These are phyloP conservation scores for Juglanconis sp. DNA, from an alignment of 2,329 filamentous ascomycete species.

Conservation along the genomic window DNA sequence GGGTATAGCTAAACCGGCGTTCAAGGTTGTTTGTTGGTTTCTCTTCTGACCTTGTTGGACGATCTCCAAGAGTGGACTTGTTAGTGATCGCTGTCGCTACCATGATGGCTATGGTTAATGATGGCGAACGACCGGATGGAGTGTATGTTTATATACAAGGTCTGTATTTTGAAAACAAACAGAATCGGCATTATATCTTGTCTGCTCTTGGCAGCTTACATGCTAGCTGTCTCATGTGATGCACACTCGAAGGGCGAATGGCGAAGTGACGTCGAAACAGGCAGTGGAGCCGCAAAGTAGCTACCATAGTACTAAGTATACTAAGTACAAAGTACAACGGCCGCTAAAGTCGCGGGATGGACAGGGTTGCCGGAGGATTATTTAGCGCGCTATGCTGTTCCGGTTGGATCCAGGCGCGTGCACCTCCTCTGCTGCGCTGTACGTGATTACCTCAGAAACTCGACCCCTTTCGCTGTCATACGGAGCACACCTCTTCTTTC, in stretches of 20 bases:
- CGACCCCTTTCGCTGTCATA: background rate
- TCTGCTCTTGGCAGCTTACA: no score
- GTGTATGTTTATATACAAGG: background rate
- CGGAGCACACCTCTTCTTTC: background rate
- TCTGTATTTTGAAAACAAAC: background rate
- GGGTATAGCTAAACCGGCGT: constrained; percentile 10
- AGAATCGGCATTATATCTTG: background rate
- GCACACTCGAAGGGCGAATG: no score
- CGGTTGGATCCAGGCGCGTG: background rate
- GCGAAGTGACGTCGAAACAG: background rate
- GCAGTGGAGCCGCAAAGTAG: background rate
- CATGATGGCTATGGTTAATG: background rate
- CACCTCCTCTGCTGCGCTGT: background rate
- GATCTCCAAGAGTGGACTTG: background rate
- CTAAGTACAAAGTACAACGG: background rate
- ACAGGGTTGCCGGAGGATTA: background rate
- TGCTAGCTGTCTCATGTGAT: no score
- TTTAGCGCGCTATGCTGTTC: background rate
- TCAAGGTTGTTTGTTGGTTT: background rate
- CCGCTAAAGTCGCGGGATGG: background rate
- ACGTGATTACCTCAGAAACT: background rate
- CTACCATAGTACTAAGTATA: no score
- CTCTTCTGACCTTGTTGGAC: background rate
- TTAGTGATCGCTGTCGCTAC: background rate
- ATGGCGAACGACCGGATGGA: background rate